These are phyloP conservation scores for Articulospora tetracladia DNA, from an alignment of 495 filamentous ascomycete species.

Conservation along the genomic window DNA sequence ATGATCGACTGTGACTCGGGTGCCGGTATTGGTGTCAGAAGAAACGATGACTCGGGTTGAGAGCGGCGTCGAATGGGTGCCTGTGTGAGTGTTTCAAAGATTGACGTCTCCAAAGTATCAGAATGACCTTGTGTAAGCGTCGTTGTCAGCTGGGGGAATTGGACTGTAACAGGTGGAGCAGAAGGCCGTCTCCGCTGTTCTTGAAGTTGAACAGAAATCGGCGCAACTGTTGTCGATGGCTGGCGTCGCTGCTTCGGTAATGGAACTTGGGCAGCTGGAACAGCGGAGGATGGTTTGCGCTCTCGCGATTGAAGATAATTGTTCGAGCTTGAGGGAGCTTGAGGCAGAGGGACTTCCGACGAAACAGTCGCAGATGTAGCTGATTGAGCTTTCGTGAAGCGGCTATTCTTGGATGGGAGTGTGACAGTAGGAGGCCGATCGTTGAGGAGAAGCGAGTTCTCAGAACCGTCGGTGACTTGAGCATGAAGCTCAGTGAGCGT, in stretches of 20 bases:
- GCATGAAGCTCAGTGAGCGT: conserved; percentile 32
- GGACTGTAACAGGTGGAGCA: not conserved
- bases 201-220: not conserved
- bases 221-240: not conserved
- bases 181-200: not conserved
- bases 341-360: not conserved
- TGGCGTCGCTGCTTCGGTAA: not conserved
- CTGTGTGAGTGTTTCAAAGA: not conserved
- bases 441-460: conserved; percentile 26
- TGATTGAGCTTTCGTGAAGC: conserved; percentile 9
- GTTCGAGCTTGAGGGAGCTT: conserved; percentile 4
- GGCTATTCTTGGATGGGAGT: conserved; percentile 24
- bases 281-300: not conserved
- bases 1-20: not conserved
- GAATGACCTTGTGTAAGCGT: not conserved
- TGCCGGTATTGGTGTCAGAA: not conserved
- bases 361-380: not conserved
- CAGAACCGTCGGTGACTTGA: conserved; percentile 30
- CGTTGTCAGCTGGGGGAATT: not conserved
- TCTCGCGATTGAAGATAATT: not conserved
- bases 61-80: not conserved
- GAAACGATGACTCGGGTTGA: not conserved
- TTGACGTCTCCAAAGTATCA: not conserved
- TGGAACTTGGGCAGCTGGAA: not conserved
- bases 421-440: conserved; percentile 30